Evolutionary conservation across 2,329 filamentous ascomycete species (phyloP).

Genomic region (Monosporascus cannonballus): DNA sequence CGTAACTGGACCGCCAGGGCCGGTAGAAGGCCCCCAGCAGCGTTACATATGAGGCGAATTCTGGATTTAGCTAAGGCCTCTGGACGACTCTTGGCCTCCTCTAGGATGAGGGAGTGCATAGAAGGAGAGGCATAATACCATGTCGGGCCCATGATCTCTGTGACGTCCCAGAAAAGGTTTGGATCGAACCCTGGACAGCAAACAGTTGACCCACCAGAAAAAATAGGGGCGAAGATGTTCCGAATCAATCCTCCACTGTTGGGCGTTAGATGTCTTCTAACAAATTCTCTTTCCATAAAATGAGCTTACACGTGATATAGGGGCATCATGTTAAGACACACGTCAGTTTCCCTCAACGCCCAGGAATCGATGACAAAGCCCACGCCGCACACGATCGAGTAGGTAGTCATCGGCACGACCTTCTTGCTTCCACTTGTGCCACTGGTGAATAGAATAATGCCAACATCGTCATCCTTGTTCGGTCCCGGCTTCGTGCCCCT

Average conservation of each 20-base stretch:
- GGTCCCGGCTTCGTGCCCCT: slow-evolving; percentile 12
- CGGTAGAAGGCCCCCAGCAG: slow-evolving; percentile 46
- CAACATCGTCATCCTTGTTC: slow-evolving; percentile 41
- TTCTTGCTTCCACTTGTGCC: slow-evolving; percentile 55
- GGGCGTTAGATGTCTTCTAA: slow-evolving; percentile 1
- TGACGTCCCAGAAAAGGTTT: slow-evolving; percentile 49
- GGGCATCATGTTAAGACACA: slow-evolving; percentile 55
- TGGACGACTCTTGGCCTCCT: slow-evolving; percentile 33
- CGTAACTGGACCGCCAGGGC: slow-evolving; percentile 42
- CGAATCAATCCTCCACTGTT: slow-evolving; percentile 44
- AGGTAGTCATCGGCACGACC: slow-evolving; percentile 45
- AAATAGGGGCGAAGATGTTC: slow-evolving; percentile 48
- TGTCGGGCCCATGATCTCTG: slow-evolving; percentile 40
- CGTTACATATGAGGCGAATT: slow-evolving; percentile 50
- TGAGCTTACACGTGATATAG: slow-evolving; percentile 46
- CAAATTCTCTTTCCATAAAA: not conserved
- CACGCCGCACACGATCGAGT: slow-evolving; percentile 45
- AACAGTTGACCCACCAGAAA: slow-evolving; percentile 47
- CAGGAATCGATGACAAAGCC: slow-evolving; percentile 48
- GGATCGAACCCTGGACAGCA: slow-evolving; percentile 50
- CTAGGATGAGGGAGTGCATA: slow-evolving; percentile 49
- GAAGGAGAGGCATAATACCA: slow-evolving; percentile 55
- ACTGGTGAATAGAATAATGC: slow-evolving; percentile 49
- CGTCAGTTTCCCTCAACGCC: slow-evolving; percentile 39
- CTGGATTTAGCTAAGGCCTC: slow-evolving; percentile 34